A percentile compares a stretch with the other conserved stretches of the same genome.
phyloP scores from a whole-genome alignment of 1,139 yeast species.

The Blastobotrys apis region DNA sequence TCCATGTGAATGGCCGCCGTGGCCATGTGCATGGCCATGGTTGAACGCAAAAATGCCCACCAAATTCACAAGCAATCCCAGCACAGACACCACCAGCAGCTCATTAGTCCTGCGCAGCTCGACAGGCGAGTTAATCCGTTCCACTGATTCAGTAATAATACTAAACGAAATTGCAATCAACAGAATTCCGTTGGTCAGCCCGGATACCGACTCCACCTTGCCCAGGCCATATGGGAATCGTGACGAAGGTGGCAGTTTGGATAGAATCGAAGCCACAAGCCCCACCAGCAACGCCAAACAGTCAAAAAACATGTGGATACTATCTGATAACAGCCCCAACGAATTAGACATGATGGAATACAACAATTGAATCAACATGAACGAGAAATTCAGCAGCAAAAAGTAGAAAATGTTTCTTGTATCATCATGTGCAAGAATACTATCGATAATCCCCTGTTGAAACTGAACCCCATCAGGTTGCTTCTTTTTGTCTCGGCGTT shows the following conservation, averaged over 20 bases:
- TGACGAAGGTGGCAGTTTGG: conserved; percentile 57
- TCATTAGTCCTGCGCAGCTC: conserved; percentile 78
- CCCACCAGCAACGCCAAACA: conserved; percentile 90
- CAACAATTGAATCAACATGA: conserved; percentile 88
- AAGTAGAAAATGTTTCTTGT: conserved; percentile 88
- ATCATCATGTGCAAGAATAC: conserved; percentile 53
- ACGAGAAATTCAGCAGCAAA: conserved; percentile 74
- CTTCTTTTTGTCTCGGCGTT: conserved; percentile 1
- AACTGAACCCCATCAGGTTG: conserved; percentile 6
- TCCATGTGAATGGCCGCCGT: conserved; percentile 32
- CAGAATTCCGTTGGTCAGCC: conserved; percentile 89
- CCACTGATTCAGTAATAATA: conserved; percentile 80
- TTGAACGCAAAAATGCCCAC: conserved; percentile 94
- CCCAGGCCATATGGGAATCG: conserved; percentile 82
- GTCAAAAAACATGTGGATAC: conserved; percentile 93
- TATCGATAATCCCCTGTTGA: conserved; percentile 32
- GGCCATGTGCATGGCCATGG: conserved; percentile 58
- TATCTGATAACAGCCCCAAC: conserved; percentile 84
- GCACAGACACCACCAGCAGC: conserved; percentile 70
- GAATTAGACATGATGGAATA: conserved; percentile 93
- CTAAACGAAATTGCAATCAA: conserved; percentile 86
- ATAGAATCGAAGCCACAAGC: conserved; percentile 69
- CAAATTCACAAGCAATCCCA: conserved; percentile 83
- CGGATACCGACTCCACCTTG: conserved; percentile 86
- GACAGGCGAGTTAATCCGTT: conserved; percentile 74